Conservation (phyloP, 192 early-diverging fungal species). For the Lunasporangiospora selenospora region DNA sequence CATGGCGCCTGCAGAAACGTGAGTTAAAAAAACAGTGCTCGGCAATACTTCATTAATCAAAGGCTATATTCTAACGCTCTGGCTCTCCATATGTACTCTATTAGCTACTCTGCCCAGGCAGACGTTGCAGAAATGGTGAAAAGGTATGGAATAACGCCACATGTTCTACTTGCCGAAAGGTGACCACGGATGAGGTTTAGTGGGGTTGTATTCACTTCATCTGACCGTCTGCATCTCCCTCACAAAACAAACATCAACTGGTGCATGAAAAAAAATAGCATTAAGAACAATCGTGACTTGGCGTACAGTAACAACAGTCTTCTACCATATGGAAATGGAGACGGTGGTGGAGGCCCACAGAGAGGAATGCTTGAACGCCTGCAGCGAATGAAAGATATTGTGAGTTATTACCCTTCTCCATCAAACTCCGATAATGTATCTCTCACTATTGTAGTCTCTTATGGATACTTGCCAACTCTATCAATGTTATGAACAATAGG, state of each 20-base stretch:
- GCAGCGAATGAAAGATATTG: slow-evolving; percentile 72
- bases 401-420: slow-evolving; percentile 18
- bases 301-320: slow-evolving; percentile 86
- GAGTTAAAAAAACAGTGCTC: background rate
- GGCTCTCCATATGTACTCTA: background rate
- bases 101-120: slow-evolving; percentile 37
- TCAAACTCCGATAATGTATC: no score
- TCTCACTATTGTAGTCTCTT: no score
- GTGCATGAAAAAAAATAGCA: no score
- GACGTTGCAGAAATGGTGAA: slow-evolving; percentile 41
- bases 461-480: background rate
- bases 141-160: slow-evolving; percentile 23
- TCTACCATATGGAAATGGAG: slow-evolving; percentile 94
- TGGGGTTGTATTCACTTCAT: background rate
- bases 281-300: slow-evolving; percentile 89
- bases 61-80: background rate
- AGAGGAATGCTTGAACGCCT: slow-evolving; percentile 87
- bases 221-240: no score
- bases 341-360: slow-evolving; percentile 94
- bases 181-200: slow-evolving; percentile 10
- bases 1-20: slow-evolving; percentile 92
- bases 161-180: background rate
- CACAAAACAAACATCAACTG: no score
- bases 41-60: background rate
- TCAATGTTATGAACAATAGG: slow-evolving; percentile 45